A percentile compares a stretch with the other conserved stretches of the same genome.
These are phyloP conservation scores for Exophiala bonariae DNA, from an alignment of 2,329 filamentous ascomycete genomes.

Conservation along the genomic window DNA sequence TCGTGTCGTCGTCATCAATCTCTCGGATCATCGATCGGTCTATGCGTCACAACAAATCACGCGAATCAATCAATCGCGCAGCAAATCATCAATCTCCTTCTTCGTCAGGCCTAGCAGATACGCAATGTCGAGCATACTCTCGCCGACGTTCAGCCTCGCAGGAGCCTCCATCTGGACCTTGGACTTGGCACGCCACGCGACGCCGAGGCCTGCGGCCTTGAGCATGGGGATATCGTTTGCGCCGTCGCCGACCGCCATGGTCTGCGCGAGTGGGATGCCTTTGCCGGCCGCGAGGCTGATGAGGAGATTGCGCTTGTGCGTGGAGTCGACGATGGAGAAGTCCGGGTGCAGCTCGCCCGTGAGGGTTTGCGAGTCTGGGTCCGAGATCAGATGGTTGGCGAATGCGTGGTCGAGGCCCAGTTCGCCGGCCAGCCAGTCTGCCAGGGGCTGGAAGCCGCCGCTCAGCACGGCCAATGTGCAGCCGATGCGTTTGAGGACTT, in stretches of 20 bases:
- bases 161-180: slow-evolving; percentile 64
- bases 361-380: slow-evolving; percentile 46
- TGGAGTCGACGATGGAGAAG: slow-evolving; percentile 59
- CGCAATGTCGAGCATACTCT: slow-evolving; percentile 58
- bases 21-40: too few relatives aligned
- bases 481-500: slow-evolving; percentile 72
- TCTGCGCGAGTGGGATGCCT: slow-evolving; percentile 54
- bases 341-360: slow-evolving; percentile 57
- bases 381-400: slow-evolving; percentile 70
- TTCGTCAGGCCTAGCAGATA: slow-evolving; percentile 57
- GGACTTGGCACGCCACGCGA: slow-evolving; percentile 65
- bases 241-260: slow-evolving; percentile 62
- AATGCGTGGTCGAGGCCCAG: slow-evolving; percentile 84
- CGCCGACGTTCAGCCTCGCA: slow-evolving; percentile 55
- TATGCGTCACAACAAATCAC: too few relatives aligned
- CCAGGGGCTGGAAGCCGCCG: slow-evolving; percentile 87
- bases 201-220: slow-evolving; percentile 59
- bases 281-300: slow-evolving; percentile 56
- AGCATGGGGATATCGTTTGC: slow-evolving; percentile 68
- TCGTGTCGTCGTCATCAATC: too few relatives aligned
- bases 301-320: slow-evolving; percentile 58
- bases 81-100: slow-evolving; percentile 50
- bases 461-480: slow-evolving; percentile 88
- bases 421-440: slow-evolving; percentile 77
- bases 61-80: slow-evolving; percentile 29